Conservation (phyloP, 2,329 filamentous ascomycete genomes). For the Arachnomyces sp. region DNA sequence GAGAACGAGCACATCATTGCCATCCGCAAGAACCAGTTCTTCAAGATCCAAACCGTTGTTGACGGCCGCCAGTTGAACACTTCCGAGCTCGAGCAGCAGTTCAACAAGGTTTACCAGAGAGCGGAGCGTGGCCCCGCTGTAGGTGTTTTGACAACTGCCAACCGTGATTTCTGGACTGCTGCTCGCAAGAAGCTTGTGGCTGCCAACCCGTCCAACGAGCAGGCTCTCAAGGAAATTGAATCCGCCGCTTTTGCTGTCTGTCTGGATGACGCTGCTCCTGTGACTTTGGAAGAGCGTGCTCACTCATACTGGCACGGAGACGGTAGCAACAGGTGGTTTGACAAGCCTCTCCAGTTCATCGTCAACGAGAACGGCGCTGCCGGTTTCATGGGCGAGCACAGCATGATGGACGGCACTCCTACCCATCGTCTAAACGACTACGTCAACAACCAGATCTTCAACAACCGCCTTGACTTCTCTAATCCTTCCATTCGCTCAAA, state of each 20-base stretch:
- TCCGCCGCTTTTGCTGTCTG: conserved; percentile 86
- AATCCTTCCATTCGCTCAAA: conserved; percentile 69
- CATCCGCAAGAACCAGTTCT: conserved; percentile 94
- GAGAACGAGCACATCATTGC: conserved; percentile 83
- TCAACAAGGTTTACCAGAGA: conserved; percentile 72
- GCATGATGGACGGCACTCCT: conserved; percentile 99
- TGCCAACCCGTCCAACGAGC: conserved; percentile 70
- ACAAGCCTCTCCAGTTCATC: conserved; percentile 98
- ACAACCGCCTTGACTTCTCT: conserved; percentile 87
- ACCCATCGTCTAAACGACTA: conserved; percentile 96
- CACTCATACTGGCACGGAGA: conserved; percentile 98
- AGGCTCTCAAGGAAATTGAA: conserved; percentile 73
- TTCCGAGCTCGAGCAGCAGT: conserved; percentile 82
- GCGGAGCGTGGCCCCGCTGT: conserved; percentile 67
- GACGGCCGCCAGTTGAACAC: conserved; percentile 80
- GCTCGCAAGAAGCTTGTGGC: conserved; percentile 68
- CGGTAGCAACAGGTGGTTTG: conserved; percentile 90
- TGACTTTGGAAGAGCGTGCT: conserved; percentile 91
- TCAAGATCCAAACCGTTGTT: conserved; percentile 78
- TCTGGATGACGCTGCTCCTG: conserved; percentile 81
- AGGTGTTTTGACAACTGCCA: conserved; percentile 80
- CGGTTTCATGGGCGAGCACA: conserved; percentile 97
- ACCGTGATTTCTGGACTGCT: conserved; percentile 88
- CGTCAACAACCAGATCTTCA: conserved; percentile 83
- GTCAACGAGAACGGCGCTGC: conserved; percentile 96